phyloP scores from a whole-genome alignment of 345 rosid genomes.

The Pseudoturritis turrita region DNA sequence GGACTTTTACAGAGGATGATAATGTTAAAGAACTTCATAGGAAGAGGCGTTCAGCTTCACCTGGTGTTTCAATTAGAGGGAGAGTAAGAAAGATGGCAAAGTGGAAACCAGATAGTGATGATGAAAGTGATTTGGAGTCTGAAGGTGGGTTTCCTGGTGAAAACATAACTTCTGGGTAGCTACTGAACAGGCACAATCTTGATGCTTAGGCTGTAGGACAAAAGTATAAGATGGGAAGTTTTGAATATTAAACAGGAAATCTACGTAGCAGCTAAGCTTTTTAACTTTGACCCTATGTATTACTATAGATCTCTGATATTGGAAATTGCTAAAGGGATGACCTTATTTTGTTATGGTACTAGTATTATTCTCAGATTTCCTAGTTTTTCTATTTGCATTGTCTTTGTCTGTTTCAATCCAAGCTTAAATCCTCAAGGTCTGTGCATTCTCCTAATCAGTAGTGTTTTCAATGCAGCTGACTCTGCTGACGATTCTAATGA shows the following conservation, averaged over 20 bases:
- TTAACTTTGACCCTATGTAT: neutral
- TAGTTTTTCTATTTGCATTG: neutral
- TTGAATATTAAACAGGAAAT: neutral
- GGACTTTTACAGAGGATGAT: slow-evolving; percentile 64
- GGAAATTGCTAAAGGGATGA: neutral
- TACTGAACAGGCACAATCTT: neutral
- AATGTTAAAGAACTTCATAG: slow-evolving; percentile 79
- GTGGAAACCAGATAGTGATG: slow-evolving; percentile 82
- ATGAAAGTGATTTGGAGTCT: slow-evolving; percentile 78
- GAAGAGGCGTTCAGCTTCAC: slow-evolving; percentile 88
- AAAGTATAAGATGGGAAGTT: neutral
- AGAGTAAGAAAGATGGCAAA: slow-evolving; percentile 93
- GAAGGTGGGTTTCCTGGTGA: slow-evolving; percentile 55
- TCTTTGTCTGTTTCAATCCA: neutral
- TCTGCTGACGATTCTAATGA: slow-evolving; percentile 74
- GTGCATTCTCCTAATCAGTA: slow-evolving; percentile 12
- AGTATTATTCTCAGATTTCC: neutral
- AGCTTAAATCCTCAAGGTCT: slow-evolving; percentile 2
- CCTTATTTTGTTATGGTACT: neutral
- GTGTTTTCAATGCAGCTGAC: slow-evolving; percentile 57
- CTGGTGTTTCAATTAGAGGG: slow-evolving; percentile 85
- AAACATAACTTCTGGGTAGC: neutral
- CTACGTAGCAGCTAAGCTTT: neutral
- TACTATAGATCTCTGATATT: neutral
- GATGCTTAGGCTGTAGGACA: slow-evolving; percentile 15